phyloP scores from a whole-genome alignment of 371 early-diverging fungal species.

The Coemansia sp. region DNA sequence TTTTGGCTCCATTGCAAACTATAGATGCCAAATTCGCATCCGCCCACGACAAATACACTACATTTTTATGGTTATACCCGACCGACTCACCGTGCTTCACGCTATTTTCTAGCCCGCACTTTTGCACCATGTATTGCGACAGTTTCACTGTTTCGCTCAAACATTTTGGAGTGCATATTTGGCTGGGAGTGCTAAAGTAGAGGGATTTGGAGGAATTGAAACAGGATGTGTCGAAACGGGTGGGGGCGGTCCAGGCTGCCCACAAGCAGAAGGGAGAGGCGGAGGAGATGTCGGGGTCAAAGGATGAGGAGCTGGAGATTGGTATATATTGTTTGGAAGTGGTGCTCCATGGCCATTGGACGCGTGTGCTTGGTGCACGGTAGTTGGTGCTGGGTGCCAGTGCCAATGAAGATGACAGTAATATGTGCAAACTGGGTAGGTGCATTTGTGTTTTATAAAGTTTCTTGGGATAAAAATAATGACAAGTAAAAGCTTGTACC shows the following conservation, averaged over 20 bases:
- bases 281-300: constrained; percentile 32
- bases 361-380: background rate
- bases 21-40: constrained; percentile 19
- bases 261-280: constrained; percentile 23
- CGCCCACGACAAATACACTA: constrained; percentile 44
- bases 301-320: constrained; percentile 10
- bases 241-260: constrained; percentile 11
- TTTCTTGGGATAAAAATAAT: background rate
- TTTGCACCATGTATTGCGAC: constrained; percentile 28
- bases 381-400: constrained; percentile 1
- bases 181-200: constrained; percentile 43
- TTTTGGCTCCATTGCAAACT: constrained; percentile 31
- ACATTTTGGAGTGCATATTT: constrained; percentile 30
- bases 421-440: background rate
- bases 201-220: constrained; percentile 24
- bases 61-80: constrained; percentile 42
- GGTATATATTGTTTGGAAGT: constrained; percentile 19
- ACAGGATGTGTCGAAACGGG: constrained; percentile 27
- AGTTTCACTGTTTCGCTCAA: constrained; percentile 29
- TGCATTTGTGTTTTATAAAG: background rate
- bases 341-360: constrained; percentile 38
- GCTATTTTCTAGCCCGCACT: constrained; percentile 16
- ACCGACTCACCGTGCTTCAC: constrained; percentile 14
- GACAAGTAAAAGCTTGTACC: no score
- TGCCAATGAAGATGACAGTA: background rate